A percentile compares a stretch with the other conserved stretches of the same genome.
Evolutionary conservation across 192 early-diverging fungal species (phyloP).

Genomic region (Pilaira anomala): DNA sequence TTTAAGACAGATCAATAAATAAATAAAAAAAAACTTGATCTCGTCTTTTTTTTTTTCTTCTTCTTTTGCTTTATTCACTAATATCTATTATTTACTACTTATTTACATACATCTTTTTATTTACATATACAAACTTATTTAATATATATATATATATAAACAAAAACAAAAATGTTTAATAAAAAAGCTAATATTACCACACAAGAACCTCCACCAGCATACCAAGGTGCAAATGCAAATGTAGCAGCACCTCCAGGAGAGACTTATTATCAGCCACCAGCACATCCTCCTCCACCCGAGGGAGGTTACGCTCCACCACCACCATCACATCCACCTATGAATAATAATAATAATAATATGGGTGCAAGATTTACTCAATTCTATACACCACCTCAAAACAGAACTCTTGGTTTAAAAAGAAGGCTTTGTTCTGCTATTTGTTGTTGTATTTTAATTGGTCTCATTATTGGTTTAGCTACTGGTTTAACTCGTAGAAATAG

Average conservation of each 20-base stretch:
- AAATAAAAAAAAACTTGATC: too few relatives aligned
- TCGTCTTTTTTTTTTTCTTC: too few relatives aligned
- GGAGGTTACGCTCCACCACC: background rate
- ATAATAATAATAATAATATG: background rate
- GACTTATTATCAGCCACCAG: conserved; percentile 25
- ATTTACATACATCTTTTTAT: too few relatives aligned
- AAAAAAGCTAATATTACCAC: background rate
- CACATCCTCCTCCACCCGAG: conserved; percentile 15
- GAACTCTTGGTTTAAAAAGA: conserved; percentile 13
- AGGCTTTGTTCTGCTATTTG: conserved; percentile 2
- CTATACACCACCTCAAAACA: conserved; percentile 24
- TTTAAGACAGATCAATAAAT: too few relatives aligned
- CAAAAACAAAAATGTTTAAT: too few relatives aligned
- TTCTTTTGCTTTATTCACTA: too few relatives aligned
- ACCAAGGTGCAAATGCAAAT: background rate
- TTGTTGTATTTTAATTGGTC: conserved; percentile 11
- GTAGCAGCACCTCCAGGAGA: background rate
- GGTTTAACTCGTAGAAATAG: conserved; percentile 17
- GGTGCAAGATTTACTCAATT: conserved; percentile 4
- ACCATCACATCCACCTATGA: background rate
- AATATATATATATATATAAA: too few relatives aligned
- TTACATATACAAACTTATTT: too few relatives aligned
- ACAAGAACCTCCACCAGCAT: conserved; percentile 18
- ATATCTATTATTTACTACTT: too few relatives aligned
- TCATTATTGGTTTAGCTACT: conserved; percentile 21